These are phyloP conservation scores for Brassica cretica DNA, from an alignment of 345 rosid species.

Conservation along the genomic window DNA sequence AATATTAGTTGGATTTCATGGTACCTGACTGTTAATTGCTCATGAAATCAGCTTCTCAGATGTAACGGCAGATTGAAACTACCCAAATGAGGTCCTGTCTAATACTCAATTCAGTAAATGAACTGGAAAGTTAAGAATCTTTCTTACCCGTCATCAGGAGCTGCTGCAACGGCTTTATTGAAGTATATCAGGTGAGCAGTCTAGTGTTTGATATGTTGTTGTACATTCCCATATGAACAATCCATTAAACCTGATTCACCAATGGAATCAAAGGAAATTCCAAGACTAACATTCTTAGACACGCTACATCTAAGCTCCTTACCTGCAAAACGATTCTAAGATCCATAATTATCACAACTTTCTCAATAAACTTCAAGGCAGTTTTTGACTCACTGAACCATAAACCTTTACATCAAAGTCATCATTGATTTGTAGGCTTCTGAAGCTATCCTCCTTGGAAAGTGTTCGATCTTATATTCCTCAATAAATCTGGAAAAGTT, in stretches of 20 bases:
- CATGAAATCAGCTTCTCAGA: no score
- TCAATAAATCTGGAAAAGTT: constrained; percentile 46
- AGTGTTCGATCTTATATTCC: constrained; percentile 50
- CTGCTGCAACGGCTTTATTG: no score
- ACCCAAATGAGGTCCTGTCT: no score
- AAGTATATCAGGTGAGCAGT: constrained; percentile 57
- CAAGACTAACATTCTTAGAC: constrained; percentile 34
- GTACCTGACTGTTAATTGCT: no score
- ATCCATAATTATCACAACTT: background rate
- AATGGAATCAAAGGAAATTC: constrained; percentile 50
- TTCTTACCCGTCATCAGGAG: no score
- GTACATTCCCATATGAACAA: constrained; percentile 32
- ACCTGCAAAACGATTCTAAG: constrained; percentile 45
- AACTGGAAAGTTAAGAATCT: no score
- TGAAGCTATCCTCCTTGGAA: constrained; percentile 49
- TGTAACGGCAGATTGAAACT: no score
- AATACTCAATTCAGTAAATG: no score
- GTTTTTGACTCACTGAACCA: constrained; percentile 47
- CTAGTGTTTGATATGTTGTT: constrained; percentile 66
- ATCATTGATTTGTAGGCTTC: constrained; percentile 51
- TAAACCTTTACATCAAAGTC: constrained; percentile 46
- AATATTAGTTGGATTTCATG: no score
- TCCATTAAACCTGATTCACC: constrained; percentile 42
- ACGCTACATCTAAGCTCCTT: constrained; percentile 29
- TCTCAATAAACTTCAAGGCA: background rate